Conservation (phyloP, 345 rosid genomes). For the Kernera saxatilis region DNA sequence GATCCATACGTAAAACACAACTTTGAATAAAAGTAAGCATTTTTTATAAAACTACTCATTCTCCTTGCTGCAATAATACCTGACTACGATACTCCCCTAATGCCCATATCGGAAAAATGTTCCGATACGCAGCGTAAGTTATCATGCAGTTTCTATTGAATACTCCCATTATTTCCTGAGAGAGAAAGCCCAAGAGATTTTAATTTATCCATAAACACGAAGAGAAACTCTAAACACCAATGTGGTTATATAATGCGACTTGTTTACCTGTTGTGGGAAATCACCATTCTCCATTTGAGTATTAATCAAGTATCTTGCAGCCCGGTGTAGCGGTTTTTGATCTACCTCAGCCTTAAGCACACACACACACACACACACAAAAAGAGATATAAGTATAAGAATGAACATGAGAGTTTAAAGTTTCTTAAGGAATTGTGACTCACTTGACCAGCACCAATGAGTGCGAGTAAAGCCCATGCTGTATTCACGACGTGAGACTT, state of each 20-base stretch:
- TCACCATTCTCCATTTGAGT: conserved; percentile 70
- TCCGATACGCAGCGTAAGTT: conserved; percentile 53
- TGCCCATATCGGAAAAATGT: conserved; percentile 68
- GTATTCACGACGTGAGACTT: conserved; percentile 56
- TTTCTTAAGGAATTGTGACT: not conserved
- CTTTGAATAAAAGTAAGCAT: not conserved
- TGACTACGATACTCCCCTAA: conserved; percentile 55
- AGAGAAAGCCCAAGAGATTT: not conserved
- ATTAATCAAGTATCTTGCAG: conserved; percentile 55
- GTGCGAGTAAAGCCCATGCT: conserved; percentile 59
- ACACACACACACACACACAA: not conserved
- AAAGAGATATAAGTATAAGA: not conserved
- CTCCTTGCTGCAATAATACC: conserved; percentile 33
- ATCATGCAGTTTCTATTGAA: conserved; percentile 73
- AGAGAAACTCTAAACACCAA: not conserved
- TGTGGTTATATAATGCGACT: not conserved
- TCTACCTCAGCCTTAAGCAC: conserved; percentile 59
- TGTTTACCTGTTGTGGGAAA: conserved; percentile 60
- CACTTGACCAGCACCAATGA: conserved; percentile 67
- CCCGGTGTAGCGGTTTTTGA: conserved; percentile 47
- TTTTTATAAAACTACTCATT: conserved; percentile 21
- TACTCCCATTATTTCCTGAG: conserved; percentile 76
- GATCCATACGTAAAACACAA: not conserved
- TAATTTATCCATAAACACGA: not conserved
- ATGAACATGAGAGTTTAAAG: not conserved